Evolutionary conservation across 2,329 filamentous ascomycete genomes (phyloP).

Genomic region (Plectosphaerella plurivora): DNA sequence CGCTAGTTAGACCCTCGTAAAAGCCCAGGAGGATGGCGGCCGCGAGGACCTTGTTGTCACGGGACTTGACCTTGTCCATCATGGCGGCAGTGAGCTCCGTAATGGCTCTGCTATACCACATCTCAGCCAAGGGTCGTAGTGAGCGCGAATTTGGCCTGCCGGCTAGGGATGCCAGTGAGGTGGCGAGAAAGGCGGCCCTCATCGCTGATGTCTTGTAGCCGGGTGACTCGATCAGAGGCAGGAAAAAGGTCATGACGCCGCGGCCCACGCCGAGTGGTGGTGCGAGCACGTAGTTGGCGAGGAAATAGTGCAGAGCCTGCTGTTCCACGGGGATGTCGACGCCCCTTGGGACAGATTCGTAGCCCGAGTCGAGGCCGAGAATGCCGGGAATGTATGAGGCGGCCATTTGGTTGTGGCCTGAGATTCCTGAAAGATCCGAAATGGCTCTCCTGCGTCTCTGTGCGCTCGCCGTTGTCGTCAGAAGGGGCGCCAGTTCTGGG

Average conservation of each 20-base stretch:
- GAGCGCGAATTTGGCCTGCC: slow-evolving; percentile 15
- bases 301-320: slow-evolving; percentile 17
- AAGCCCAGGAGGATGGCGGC: slow-evolving; percentile 16
- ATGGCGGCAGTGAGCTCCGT: slow-evolving; percentile 14
- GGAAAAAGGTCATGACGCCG: slow-evolving; percentile 15
- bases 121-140: slow-evolving; percentile 12
- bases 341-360: slow-evolving; percentile 5
- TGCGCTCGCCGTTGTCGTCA: too few species aligned
- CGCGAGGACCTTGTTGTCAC: slow-evolving; percentile 15
- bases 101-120: slow-evolving; percentile 16
- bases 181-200: slow-evolving; percentile 15
- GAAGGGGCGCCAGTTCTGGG: too few species aligned
- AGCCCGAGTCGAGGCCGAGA: not conserved
- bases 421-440: too few species aligned
- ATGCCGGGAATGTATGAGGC: too few species aligned
- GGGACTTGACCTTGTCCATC: slow-evolving; percentile 11
- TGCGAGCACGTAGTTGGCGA: slow-evolving; percentile 17
- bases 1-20: slow-evolving; percentile 16
- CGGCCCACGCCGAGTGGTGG: slow-evolving; percentile 12
- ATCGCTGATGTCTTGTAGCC: slow-evolving; percentile 14
- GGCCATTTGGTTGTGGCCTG: too few species aligned
- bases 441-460: too few species aligned
- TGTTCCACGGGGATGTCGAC: slow-evolving; percentile 16
- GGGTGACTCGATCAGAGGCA: slow-evolving; percentile 13
- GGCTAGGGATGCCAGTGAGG: slow-evolving; percentile 15